Evolutionary conservation across 176 grass and related monocot species (phyloP).

Genomic region (Triticum turgidum): DNA sequence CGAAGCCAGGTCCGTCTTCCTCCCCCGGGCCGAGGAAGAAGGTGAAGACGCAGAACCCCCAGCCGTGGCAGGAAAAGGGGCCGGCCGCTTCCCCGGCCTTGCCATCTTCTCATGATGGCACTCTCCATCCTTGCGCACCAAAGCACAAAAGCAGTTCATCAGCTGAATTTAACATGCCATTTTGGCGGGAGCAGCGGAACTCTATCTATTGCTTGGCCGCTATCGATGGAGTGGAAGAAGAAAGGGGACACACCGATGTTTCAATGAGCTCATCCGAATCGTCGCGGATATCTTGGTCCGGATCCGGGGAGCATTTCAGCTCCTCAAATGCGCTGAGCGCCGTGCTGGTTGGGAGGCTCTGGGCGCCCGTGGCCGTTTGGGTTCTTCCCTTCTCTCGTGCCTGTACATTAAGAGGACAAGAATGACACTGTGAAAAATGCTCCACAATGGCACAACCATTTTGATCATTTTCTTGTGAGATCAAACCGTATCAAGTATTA

Average conservation of each 20-base stretch:
- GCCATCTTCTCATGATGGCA: constrained; percentile 11
- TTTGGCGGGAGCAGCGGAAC: not conserved
- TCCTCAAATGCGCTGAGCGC: constrained; percentile 27
- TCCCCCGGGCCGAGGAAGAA: constrained; percentile 38
- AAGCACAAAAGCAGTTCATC: not conserved
- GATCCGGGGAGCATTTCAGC: constrained; percentile 44
- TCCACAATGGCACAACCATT: not conserved
- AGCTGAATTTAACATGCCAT: not conserved
- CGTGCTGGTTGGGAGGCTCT: constrained; percentile 27
- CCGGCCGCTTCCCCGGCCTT: constrained; percentile 61
- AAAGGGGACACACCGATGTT: constrained; percentile 44
- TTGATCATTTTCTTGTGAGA: not conserved
- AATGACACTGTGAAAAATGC: not conserved
- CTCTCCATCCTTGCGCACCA: constrained; percentile 46
- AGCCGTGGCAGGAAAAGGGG: not conserved
- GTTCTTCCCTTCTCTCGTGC: constrained; percentile 34
- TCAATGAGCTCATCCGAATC: constrained; percentile 50
- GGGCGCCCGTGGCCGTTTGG: constrained; percentile 28
- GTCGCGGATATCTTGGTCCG: constrained; percentile 40
- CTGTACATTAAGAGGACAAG: constrained; percentile 18
- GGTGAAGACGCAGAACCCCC: constrained; percentile 29
- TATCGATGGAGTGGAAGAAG: not conserved
- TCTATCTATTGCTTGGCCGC: no score
- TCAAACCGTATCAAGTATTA: not conserved
- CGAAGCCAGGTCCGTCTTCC: constrained; percentile 59